phyloP scores from a whole-genome alignment of 352 stramenopile species.

The Paralagenidium karlingii region DNA sequence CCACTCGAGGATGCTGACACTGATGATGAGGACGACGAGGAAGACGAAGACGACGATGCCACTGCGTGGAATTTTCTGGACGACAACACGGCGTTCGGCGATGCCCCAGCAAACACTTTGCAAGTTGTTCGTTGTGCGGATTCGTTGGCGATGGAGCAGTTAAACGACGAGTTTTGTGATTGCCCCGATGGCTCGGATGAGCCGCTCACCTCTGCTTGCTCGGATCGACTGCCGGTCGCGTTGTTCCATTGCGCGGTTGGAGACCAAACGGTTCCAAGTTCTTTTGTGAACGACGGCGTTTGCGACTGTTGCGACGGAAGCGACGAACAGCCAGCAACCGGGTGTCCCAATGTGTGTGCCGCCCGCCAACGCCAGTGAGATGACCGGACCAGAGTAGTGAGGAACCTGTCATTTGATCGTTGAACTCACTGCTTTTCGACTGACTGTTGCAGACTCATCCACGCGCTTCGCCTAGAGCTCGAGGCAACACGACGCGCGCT shows the following conservation, averaged over 20 bases:
- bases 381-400: no score
- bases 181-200: constrained; percentile 88
- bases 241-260: constrained; percentile 23
- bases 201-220: constrained; percentile 69
- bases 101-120: constrained; percentile 3
- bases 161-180: constrained; percentile 93
- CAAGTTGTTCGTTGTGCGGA: constrained; percentile 14
- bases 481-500: no score
- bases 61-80: constrained; percentile 50
- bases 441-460: no score
- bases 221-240: constrained; percentile 12
- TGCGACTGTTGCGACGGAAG: constrained; percentile 97
- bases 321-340: constrained; percentile 55
- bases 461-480: no score
- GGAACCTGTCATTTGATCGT: no score
- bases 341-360: constrained; percentile 28
- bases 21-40: constrained; percentile 13
- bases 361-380: neutral
- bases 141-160: constrained; percentile 11
- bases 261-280: constrained; percentile 22
- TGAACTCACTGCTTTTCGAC: no score
- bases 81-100: constrained; percentile 22
- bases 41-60: constrained; percentile 32
- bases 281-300: constrained; percentile 84
- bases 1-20: no score